Percentiles rank a stretch among this genome's conserved stretches.
Conservation (phyloP, 768 basidiomycete species). For the Serendipita sp. region DNA sequence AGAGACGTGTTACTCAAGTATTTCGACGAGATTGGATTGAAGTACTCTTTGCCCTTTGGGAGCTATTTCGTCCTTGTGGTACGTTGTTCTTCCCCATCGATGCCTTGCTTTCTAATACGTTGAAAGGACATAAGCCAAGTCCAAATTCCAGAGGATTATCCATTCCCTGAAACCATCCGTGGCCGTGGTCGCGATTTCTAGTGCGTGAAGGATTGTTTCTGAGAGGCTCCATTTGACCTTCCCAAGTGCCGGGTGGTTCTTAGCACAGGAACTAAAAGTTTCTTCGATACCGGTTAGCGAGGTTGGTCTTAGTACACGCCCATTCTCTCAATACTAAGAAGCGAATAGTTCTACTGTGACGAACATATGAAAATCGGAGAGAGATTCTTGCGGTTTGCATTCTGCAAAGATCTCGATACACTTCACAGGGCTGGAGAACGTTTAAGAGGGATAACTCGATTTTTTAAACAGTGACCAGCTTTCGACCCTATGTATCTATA, state of each 20-base stretch:
- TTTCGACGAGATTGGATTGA: slow-evolving; percentile 71
- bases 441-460: slow-evolving; percentile 59
- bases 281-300: slow-evolving; percentile 92
- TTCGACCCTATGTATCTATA: neutral
- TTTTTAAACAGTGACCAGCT: slow-evolving; percentile 19
- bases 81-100: slow-evolving; percentile 13
- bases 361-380: slow-evolving; percentile 79
- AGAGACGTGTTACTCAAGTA: slow-evolving; percentile 53
- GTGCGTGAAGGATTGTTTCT: slow-evolving; percentile 23
- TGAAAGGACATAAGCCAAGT: slow-evolving; percentile 57
- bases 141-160: slow-evolving; percentile 68
- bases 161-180: slow-evolving; percentile 55
- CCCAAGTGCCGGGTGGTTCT: slow-evolving; percentile 81
- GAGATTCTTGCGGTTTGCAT: slow-evolving; percentile 73
- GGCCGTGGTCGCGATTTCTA: slow-evolving; percentile 80
- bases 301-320: slow-evolving; percentile 28
- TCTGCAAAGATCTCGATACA: slow-evolving; percentile 89
- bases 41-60: slow-evolving; percentile 79
- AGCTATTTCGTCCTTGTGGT: slow-evolving; percentile 82
- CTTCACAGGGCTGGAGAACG: slow-evolving; percentile 66
- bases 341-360: slow-evolving; percentile 69
- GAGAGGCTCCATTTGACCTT: neutral
- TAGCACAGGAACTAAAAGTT: slow-evolving; percentile 77
- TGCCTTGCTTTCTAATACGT: slow-evolving; percentile 1
- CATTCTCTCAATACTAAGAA: neutral